phyloP scores from a whole-genome alignment of 768 basidiomycete genomes.

The Mycena olivaceomarginata region DNA sequence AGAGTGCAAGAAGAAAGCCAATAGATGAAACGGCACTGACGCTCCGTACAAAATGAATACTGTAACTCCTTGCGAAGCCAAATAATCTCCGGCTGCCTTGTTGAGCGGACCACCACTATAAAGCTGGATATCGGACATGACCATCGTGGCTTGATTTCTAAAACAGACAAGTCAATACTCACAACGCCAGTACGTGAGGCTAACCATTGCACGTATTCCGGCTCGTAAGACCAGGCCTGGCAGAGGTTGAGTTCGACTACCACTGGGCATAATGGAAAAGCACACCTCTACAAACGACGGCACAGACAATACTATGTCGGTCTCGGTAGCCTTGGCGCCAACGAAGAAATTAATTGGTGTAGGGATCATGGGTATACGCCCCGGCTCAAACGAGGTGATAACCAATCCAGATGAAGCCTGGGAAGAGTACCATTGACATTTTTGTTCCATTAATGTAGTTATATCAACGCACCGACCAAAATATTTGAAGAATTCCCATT shows the following conservation, averaged over 20 bases:
- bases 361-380: conserved; percentile 46
- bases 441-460: too few relatives aligned
- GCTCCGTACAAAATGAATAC: conserved; percentile 57
- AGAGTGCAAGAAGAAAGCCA: background rate
- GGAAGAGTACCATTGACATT: background rate
- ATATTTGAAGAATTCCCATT: conserved; percentile 8
- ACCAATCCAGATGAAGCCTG: conserved; percentile 50
- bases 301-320: conserved; percentile 50
- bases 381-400: conserved; percentile 49
- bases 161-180: background rate
- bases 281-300: conserved; percentile 55
- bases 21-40: conserved; percentile 42
- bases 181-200: conserved; percentile 32
- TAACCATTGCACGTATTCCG: conserved; percentile 46
- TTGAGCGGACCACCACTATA: conserved; percentile 61
- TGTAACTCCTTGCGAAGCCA: conserved; percentile 55
- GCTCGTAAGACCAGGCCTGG: conserved; percentile 40
- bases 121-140: conserved; percentile 44
- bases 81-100: conserved; percentile 55
- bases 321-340: conserved; percentile 44
- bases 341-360: conserved; percentile 49
- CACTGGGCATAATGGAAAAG: background rate
- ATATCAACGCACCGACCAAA: conserved; percentile 11
- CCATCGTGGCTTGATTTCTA: too few relatives aligned
- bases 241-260: background rate